Evolutionary conservation across 2,329 filamentous ascomycete genomes (phyloP).

Genomic region (Fusarium fracticaudum): DNA sequence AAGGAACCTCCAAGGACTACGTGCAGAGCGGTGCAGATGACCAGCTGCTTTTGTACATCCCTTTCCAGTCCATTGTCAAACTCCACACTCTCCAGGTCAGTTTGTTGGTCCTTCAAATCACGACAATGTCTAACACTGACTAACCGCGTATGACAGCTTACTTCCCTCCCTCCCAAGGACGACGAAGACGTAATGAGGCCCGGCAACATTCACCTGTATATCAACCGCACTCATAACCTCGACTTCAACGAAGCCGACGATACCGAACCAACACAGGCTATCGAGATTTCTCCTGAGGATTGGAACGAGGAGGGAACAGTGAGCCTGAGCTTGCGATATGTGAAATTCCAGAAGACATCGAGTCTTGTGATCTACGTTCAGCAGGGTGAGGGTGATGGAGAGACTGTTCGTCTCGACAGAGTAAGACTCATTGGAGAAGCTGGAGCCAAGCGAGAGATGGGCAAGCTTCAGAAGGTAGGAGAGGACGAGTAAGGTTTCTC

Average conservation of each 20-base stretch:
- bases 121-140: background rate
- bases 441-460: constrained; percentile 91
- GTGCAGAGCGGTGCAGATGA: constrained; percentile 97
- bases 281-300: constrained; percentile 77
- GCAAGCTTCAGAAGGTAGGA: constrained; percentile 93
- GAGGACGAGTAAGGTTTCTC: constrained; percentile 67
- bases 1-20: constrained; percentile 74
- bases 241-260: constrained; percentile 96
- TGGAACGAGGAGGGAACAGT: constrained; percentile 85
- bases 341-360: constrained; percentile 96
- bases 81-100: constrained; percentile 80
- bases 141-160: constrained; percentile 69
- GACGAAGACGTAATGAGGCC: constrained; percentile 84
- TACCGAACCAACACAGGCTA: constrained; percentile 79
- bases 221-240: constrained; percentile 88
- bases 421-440: constrained; percentile 85
- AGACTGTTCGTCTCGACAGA: constrained; percentile 86
- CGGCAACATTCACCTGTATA: constrained; percentile 84
- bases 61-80: constrained; percentile 89
- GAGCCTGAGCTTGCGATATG: constrained; percentile 80
- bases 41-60: constrained; percentile 91
- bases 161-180: constrained; percentile 76
- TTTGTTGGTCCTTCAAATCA: background rate
- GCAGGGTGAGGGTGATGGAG: constrained; percentile 82
- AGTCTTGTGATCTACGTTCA: constrained; percentile 89